Conservation (phyloP, 768 basidiomycete species). For the Leccinum obscurum region DNA sequence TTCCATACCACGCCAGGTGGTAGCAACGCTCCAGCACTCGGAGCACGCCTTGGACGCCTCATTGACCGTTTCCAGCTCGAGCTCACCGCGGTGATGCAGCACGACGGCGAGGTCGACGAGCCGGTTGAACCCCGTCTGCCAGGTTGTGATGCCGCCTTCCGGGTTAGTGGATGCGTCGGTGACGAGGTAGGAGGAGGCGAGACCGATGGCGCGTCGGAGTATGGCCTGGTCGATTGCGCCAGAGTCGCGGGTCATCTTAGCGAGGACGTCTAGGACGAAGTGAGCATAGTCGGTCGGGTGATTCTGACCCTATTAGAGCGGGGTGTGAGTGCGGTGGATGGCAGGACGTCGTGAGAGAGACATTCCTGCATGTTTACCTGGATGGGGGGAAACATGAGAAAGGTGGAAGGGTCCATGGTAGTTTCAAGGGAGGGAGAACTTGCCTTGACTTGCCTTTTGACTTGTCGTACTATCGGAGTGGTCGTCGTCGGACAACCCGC, state of each 20-base stretch:
- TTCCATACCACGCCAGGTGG: conserved; percentile 66
- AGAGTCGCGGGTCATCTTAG: conserved; percentile 47
- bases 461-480: background rate
- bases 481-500: conserved; percentile 8
- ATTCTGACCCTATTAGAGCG: conserved; percentile 28
- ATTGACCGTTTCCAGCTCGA: conserved; percentile 76
- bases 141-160: conserved; percentile 54
- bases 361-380: conserved; percentile 34
- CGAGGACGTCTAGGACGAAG: conserved; percentile 57
- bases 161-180: conserved; percentile 69
- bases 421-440: conserved; percentile 1
- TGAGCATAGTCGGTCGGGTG: conserved; percentile 59
- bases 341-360: background rate
- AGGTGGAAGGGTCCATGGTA: conserved; percentile 28
- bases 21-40: conserved; percentile 77
- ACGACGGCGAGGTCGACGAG: conserved; percentile 73
- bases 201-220: conserved; percentile 63
- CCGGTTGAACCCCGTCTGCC: conserved; percentile 65
- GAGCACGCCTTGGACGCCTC: conserved; percentile 62
- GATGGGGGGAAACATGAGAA: conserved; percentile 23
- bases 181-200: conserved; percentile 77
- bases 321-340: conserved; percentile 2
- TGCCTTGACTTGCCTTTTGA: conserved; percentile 17
- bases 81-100: conserved; percentile 64
- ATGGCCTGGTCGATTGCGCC: conserved; percentile 58